Evolutionary conservation across 148 eudicot species (phyloP).

Genomic region (Nepenthes mirabilis): DNA sequence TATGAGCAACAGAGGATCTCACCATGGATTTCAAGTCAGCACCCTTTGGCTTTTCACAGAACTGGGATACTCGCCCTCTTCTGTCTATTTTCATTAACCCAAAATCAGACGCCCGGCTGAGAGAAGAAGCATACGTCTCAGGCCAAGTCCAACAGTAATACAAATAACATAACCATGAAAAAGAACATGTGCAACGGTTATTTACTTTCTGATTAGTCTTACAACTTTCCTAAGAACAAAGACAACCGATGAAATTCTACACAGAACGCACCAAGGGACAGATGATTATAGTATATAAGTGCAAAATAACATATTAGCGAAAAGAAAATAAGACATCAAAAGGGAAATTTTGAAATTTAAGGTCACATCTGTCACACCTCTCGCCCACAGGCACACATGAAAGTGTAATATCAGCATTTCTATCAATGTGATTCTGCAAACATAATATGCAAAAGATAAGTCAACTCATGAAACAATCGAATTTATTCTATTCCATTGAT

Average conservation of each 20-base stretch:
- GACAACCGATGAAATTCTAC: background rate
- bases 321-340: background rate
- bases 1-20: background rate
- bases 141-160: background rate
- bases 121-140: background rate
- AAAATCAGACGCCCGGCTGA: slow-evolving; percentile 55
- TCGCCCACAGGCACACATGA: slow-evolving; percentile 74
- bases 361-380: slow-evolving; percentile 22
- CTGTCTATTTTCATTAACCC: slow-evolving; percentile 61
- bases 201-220: background rate
- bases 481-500: background rate
- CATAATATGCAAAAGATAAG: background rate
- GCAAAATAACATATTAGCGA: background rate
- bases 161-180: no score
- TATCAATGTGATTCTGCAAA: slow-evolving; percentile 74
- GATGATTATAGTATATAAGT: background rate
- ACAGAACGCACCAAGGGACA: no score
- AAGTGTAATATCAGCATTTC: slow-evolving; percentile 73
- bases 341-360: background rate
- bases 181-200: no score
- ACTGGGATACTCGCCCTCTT: slow-evolving; percentile 46
- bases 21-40: slow-evolving; percentile 55
- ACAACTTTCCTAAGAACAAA: no score
- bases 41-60: slow-evolving; percentile 56
- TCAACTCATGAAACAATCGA: background rate